These are phyloP conservation scores for Boletus pseudo-olivaceus DNA, from an alignment of 768 basidiomycete genomes.

Conservation along the genomic window DNA sequence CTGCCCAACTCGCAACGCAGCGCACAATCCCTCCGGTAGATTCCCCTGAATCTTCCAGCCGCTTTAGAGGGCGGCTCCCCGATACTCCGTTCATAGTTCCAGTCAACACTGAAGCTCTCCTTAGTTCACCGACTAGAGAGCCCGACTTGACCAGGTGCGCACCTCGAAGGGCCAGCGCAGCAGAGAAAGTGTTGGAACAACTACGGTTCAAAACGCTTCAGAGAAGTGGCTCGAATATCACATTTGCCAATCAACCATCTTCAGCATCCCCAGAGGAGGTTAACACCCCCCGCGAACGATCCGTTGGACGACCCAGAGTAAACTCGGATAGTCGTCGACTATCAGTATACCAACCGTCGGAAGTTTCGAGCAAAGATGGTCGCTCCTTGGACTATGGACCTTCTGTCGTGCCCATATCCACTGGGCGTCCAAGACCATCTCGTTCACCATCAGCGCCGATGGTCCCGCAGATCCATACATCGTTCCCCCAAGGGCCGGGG, in stretches of 20 bases:
- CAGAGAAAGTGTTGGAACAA: conserved; percentile 67
- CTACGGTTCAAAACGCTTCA: conserved; percentile 56
- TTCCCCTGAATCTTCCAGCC: conserved; percentile 12
- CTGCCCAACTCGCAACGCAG: conserved; percentile 11
- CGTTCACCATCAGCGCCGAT: conserved; percentile 58
- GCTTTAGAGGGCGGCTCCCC: conserved; percentile 21
- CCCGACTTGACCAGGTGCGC: conserved; percentile 27
- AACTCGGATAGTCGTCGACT: conserved; percentile 30
- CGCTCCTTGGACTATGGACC: conserved; percentile 24
- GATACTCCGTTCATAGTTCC: conserved; percentile 21
- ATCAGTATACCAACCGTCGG: conserved; percentile 20
- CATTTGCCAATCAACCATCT: conserved; percentile 14
- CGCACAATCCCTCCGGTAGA: conserved; percentile 6
- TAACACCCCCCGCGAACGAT: conserved; percentile 15
- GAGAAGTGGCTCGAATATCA: conserved; percentile 32
- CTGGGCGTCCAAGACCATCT: conserved; percentile 47
- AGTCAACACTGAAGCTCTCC: conserved; percentile 15
- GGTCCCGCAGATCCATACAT: conserved; percentile 31
- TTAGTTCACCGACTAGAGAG: conserved; percentile 32
- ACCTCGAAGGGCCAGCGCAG: conserved; percentile 57
- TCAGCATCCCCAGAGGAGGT: conserved; percentile 17
- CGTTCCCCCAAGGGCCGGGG: conserved; percentile 24
- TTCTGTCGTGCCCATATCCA: conserved; percentile 22
- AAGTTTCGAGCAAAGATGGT: conserved; percentile 19
- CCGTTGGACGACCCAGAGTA: conserved; percentile 24